Evolutionary conservation across 2,329 filamentous ascomycete species (phyloP).

Genomic region (Xylariaceae sp.): DNA sequence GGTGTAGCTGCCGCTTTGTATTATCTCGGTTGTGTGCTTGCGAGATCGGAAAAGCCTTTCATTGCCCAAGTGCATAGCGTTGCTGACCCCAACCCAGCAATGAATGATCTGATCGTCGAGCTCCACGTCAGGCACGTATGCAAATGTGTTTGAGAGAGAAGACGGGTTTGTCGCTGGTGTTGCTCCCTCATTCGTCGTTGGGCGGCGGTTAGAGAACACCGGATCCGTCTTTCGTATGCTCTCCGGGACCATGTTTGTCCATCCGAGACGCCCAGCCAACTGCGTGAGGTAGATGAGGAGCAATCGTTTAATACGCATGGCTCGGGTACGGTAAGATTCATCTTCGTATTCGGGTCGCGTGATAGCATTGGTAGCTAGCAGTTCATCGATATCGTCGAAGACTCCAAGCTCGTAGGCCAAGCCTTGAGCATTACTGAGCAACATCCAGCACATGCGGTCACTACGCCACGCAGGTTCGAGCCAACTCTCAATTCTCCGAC

Average conservation of each 20-base stretch:
- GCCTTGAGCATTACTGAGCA: conserved; percentile 85
- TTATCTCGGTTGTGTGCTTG: conserved; percentile 82
- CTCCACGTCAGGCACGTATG: conserved; percentile 63
- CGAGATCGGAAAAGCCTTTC: conserved; percentile 82
- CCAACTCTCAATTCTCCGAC: conserved; percentile 88
- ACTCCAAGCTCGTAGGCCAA: conserved; percentile 92
- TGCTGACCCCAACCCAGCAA: conserved; percentile 91
- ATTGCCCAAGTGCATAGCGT: conserved; percentile 88
- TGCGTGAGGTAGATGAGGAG: conserved; percentile 90
- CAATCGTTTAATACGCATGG: conserved; percentile 76
- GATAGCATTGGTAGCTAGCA: conserved; percentile 56
- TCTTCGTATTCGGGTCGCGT: conserved; percentile 67
- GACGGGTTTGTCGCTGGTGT: conserved; percentile 59
- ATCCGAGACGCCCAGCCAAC: conserved; percentile 85
- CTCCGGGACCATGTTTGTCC: conserved; percentile 89
- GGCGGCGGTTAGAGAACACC: conserved; percentile 48
- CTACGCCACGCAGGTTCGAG: conserved; percentile 92
- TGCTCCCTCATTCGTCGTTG: conserved; percentile 50
- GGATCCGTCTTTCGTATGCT: conserved; percentile 56
- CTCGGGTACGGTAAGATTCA: conserved; percentile 70
- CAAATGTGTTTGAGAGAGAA: conserved; percentile 55
- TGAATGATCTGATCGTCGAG: conserved; percentile 70
- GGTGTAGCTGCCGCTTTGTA: conserved; percentile 80
- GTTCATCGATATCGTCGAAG: conserved; percentile 82
- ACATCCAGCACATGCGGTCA: conserved; percentile 97